Percentiles rank a stretch among this genome's conserved stretches.
Evolutionary conservation across 2,329 filamentous ascomycete genomes (phyloP).

Genomic region (Colletotrichum phormii): DNA sequence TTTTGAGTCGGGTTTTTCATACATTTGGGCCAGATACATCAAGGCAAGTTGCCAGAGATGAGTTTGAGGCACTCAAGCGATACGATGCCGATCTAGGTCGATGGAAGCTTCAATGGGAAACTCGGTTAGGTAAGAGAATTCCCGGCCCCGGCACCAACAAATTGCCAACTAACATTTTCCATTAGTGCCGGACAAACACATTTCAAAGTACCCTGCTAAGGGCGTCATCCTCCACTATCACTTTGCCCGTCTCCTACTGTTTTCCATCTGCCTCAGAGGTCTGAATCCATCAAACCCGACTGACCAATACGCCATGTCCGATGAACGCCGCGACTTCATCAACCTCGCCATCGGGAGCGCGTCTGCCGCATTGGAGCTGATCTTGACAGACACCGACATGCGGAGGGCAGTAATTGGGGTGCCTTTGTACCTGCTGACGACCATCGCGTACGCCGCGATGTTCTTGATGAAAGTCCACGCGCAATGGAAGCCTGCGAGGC

Average conservation of each 20-base stretch:
- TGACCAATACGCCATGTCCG: constrained; percentile 54
- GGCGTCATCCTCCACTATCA: constrained; percentile 62
- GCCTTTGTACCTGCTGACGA: constrained; percentile 47
- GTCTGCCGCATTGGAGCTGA: constrained; percentile 44
- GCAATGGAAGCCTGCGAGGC: constrained; percentile 44
- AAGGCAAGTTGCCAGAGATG: constrained; percentile 46
- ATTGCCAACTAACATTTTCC: background rate
- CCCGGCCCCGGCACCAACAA: background rate
- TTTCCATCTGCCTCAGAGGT: constrained; percentile 59
- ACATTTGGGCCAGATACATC: constrained; percentile 68
- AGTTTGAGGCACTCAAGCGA: constrained; percentile 46
- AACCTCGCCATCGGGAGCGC: constrained; percentile 52
- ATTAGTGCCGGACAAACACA: constrained; percentile 56
- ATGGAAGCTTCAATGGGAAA: constrained; percentile 52
- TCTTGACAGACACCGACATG: constrained; percentile 46
- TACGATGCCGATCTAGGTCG: constrained; percentile 47
- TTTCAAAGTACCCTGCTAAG: constrained; percentile 61
- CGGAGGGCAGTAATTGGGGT: constrained; percentile 45
- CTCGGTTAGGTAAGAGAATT: constrained; percentile 46
- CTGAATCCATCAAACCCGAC: constrained; percentile 40
- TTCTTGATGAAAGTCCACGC: constrained; percentile 48
- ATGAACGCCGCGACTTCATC: constrained; percentile 57
- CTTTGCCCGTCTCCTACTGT: constrained; percentile 62
- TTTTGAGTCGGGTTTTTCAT: constrained; percentile 68
- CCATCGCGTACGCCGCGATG: constrained; percentile 46